These are phyloP conservation scores for Schwanniomyces etchellsii DNA, from an alignment of 1,139 yeast genomes.

Conservation along the genomic window DNA sequence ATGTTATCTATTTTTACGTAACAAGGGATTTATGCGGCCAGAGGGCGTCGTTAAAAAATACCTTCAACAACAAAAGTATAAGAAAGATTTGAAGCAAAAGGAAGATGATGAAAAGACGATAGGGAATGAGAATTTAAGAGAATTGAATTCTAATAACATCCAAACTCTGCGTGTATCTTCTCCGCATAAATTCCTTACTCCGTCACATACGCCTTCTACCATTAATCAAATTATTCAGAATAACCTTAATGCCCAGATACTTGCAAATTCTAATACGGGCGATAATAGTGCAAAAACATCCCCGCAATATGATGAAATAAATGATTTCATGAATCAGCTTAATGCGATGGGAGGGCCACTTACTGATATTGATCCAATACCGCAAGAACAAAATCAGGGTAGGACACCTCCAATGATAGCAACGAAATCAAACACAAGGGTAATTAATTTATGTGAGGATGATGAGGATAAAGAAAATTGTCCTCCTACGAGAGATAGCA, in stretches of 20 bases:
- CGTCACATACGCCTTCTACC: slow-evolving; percentile 41
- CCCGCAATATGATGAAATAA: slow-evolving; percentile 36
- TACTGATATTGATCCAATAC: slow-evolving; percentile 50
- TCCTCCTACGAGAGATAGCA: slow-evolving; percentile 24
- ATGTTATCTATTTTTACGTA: slow-evolving; percentile 42
- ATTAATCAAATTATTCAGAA: slow-evolving; percentile 39
- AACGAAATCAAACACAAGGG: slow-evolving; percentile 41
- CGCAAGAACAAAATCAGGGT: slow-evolving; percentile 26
- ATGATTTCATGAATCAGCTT: slow-evolving; percentile 44
- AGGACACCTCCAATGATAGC: slow-evolving; percentile 47
- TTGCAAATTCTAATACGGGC: slow-evolving; percentile 8
- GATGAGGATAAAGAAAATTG: slow-evolving; percentile 41
- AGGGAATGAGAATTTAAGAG: neutral
- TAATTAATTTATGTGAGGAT: slow-evolving; percentile 35
- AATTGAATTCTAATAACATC: neutral
- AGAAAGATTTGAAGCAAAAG: slow-evolving; percentile 25
- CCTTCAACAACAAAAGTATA: slow-evolving; percentile 41
- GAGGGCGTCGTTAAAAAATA: slow-evolving; percentile 44
- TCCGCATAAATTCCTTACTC: slow-evolving; percentile 34
- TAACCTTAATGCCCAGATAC: slow-evolving; percentile 9
- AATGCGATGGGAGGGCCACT: slow-evolving; percentile 48
- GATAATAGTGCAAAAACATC: slow-evolving; percentile 9
- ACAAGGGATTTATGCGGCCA: slow-evolving; percentile 49
- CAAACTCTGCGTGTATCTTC: slow-evolving; percentile 14
- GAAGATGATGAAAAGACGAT: slow-evolving; percentile 14